A percentile compares a stretch with the other conserved stretches of the same genome.
These are phyloP conservation scores for Sarcomyxa edulis DNA, from an alignment of 768 basidiomycete species.

Conservation along the genomic window DNA sequence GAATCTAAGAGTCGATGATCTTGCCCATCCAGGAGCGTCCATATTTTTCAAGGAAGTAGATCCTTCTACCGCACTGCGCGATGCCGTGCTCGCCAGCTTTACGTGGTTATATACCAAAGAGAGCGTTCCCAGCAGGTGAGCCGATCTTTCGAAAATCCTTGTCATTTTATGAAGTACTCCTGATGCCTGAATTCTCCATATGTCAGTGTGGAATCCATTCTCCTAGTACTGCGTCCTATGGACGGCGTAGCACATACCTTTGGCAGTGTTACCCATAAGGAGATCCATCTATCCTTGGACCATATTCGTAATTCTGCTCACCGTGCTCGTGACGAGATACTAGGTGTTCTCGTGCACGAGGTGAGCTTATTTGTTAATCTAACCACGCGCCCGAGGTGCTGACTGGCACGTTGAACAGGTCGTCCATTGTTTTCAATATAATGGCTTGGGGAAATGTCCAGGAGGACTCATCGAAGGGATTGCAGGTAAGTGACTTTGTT, in stretches of 20 bases:
- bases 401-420: constrained; percentile 57
- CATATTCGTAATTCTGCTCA: constrained; percentile 44
- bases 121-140: constrained; percentile 32
- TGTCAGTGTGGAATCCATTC: constrained; percentile 45
- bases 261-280: constrained; percentile 53
- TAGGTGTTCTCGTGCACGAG: constrained; percentile 66
- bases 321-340: constrained; percentile 54
- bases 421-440: constrained; percentile 76
- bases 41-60: constrained; percentile 51
- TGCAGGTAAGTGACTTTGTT: constrained; percentile 45
- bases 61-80: constrained; percentile 30
- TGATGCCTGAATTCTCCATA: background rate
- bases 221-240: constrained; percentile 60
- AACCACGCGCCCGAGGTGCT: constrained; percentile 40
- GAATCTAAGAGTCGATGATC: constrained; percentile 49
- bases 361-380: no score
- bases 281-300: constrained; percentile 68
- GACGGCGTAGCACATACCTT: constrained; percentile 66
- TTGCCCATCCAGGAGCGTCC: constrained; percentile 50
- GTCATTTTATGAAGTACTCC: no score
- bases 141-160: constrained; percentile 4
- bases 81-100: constrained; percentile 47
- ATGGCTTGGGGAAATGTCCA: constrained; percentile 55
- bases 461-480: constrained; percentile 76
- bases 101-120: constrained; percentile 35